phyloP scores from a whole-genome alignment of 2,329 filamentous ascomycete genomes.

The Akanthomyces lecanii region DNA sequence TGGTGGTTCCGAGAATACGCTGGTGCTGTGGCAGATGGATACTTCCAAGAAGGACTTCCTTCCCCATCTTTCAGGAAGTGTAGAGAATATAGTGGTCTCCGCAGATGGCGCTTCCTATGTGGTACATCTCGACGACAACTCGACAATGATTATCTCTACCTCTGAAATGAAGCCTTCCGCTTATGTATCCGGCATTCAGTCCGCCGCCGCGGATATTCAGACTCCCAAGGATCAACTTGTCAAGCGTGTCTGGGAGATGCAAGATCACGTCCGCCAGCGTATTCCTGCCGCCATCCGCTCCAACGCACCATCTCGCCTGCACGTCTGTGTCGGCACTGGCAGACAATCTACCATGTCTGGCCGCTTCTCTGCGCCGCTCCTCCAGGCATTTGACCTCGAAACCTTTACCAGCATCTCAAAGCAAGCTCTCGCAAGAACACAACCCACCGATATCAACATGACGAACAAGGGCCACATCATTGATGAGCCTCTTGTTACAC shows the following conservation, averaged over 20 bases:
- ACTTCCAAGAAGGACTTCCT: constrained; percentile 78
- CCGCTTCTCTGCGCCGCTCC: constrained; percentile 49
- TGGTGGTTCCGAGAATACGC: constrained; percentile 81
- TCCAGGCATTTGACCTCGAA: constrained; percentile 86
- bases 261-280: constrained; percentile 41
- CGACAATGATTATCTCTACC: constrained; percentile 83
- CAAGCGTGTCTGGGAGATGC: constrained; percentile 45
- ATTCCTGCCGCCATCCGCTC: constrained; percentile 63
- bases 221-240: constrained; percentile 51
- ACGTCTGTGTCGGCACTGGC: constrained; percentile 63
- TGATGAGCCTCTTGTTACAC: constrained; percentile 71
- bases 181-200: constrained; percentile 80
- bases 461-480: constrained; percentile 68
- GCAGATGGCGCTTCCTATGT: constrained; percentile 75
- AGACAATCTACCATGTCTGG: constrained; percentile 53
- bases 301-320: constrained; percentile 56
- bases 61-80: constrained; percentile 82
- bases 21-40: constrained; percentile 91
- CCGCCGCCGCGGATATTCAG: constrained; percentile 47
- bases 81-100: constrained; percentile 82
- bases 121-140: constrained; percentile 86
- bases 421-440: constrained; percentile 84
- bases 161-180: constrained; percentile 80
- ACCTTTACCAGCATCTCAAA: constrained; percentile 73
- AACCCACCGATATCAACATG: constrained; percentile 75